These are phyloP conservation scores for Rostrohypoxylon terebratum DNA, from an alignment of 495 filamentous ascomycete species.

Conservation along the genomic window DNA sequence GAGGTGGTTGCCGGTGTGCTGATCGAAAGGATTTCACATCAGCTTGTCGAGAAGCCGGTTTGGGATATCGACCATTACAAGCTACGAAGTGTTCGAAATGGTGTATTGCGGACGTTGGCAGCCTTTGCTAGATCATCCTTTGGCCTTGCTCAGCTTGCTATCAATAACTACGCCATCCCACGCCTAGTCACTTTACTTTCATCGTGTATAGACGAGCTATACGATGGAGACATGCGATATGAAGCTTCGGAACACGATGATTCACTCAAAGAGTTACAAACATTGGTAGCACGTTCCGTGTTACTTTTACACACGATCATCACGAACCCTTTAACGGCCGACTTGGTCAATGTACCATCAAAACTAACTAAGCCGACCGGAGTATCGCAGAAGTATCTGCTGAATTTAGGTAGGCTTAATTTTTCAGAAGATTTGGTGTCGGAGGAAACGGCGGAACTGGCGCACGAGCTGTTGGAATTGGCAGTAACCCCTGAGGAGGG, in stretches of 20 bases:
- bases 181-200: slow-evolving; percentile 54
- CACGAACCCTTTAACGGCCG: slow-evolving; percentile 52
- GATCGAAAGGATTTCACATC: slow-evolving; percentile 56
- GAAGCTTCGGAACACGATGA: slow-evolving; percentile 36
- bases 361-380: slow-evolving; percentile 55
- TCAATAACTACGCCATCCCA: slow-evolving; percentile 55
- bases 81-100: slow-evolving; percentile 49
- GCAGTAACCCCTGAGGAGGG: slow-evolving; percentile 60
- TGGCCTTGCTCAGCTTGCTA: slow-evolving; percentile 54
- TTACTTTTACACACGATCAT: slow-evolving; percentile 57
- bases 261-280: slow-evolving; percentile 39
- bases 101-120: slow-evolving; percentile 53
- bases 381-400: slow-evolving; percentile 56
- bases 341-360: slow-evolving; percentile 50
- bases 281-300: slow-evolving; percentile 46
- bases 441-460: slow-evolving; percentile 61
- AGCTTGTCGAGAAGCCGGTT: slow-evolving; percentile 53
- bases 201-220: slow-evolving; percentile 58
- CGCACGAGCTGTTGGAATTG: slow-evolving; percentile 60
- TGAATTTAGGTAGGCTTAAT: slow-evolving; percentile 59
- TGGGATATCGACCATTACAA: slow-evolving; percentile 52
- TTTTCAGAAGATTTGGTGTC: slow-evolving; percentile 61
- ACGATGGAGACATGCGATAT: slow-evolving; percentile 54
- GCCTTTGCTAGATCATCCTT: slow-evolving; percentile 55
- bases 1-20: slow-evolving; percentile 50